Conservation (phyloP, 495 filamentous ascomycete genomes). For the Terfezia claveryi region DNA sequence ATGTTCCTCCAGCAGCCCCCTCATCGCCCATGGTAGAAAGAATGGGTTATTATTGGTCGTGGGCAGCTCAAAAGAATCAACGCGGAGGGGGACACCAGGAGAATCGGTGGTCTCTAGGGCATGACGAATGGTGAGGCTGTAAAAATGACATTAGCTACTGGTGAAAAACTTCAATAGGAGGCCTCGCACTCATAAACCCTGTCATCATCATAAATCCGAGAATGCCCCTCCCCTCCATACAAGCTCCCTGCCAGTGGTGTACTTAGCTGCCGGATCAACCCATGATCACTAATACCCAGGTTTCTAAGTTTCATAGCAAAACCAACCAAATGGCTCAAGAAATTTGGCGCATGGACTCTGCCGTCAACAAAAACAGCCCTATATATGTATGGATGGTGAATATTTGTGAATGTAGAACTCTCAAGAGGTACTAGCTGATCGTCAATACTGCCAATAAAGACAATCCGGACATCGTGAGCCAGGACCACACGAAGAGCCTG, state of each 20-base stretch:
- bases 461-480: constrained; percentile 55
- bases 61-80: constrained; percentile 28
- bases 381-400: constrained; percentile 77
- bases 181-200: constrained; percentile 61
- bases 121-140: constrained; percentile 57
- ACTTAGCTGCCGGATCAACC: constrained; percentile 76
- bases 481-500: constrained; percentile 49
- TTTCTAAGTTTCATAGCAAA: constrained; percentile 87
- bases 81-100: constrained; percentile 29
- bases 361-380: constrained; percentile 89
- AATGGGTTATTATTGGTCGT: constrained; percentile 49
- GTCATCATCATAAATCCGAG: constrained; percentile 71
- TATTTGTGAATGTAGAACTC: constrained; percentile 66
- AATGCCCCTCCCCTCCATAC: constrained; percentile 83
- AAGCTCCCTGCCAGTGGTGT: constrained; percentile 73
- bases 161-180: background rate
- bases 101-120: constrained; percentile 62
- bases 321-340: constrained; percentile 77
- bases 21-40: constrained; percentile 80
- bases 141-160: constrained; percentile 8
- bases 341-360: constrained; percentile 76
- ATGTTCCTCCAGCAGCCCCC: constrained; percentile 79
- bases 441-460: constrained; percentile 80
- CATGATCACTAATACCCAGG: constrained; percentile 75
- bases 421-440: constrained; percentile 89